These are phyloP conservation scores for Astrothelium macrocarpum DNA, from an alignment of 495 filamentous ascomycete genomes.

Conservation along the genomic window DNA sequence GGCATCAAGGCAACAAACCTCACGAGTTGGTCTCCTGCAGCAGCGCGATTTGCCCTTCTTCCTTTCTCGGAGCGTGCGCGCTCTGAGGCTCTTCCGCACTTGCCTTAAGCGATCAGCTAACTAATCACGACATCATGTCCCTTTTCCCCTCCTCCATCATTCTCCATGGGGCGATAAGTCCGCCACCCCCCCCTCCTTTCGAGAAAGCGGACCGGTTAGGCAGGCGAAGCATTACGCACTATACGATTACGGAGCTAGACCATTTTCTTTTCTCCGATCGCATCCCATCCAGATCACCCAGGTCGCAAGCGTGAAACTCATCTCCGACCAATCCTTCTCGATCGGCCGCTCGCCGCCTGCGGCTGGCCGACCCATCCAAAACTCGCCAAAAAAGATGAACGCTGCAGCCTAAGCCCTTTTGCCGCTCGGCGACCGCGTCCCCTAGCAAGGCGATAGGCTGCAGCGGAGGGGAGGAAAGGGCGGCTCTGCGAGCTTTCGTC, in stretches of 20 bases:
- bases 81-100: not conserved
- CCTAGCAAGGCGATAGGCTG: not conserved
- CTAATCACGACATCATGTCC: no score
- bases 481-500: not conserved
- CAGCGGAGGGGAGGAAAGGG: not conserved
- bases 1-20: not conserved
- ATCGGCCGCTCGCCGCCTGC: not conserved
- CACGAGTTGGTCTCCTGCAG: conserved; percentile 1
- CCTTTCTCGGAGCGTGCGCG: not conserved
- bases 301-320: not conserved
- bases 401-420: no score
- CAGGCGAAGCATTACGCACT: no score
- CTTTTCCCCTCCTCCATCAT: not conserved
- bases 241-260: no score
- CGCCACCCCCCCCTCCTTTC: no score
- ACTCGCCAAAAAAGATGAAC: no score
- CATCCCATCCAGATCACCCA: not conserved
- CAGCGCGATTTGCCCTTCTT: not conserved
- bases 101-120: no score
- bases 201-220: not conserved
- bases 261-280: not conserved
- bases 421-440: no score
- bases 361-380: not conserved
- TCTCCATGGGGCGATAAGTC: no score
- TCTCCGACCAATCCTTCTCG: not conserved